phyloP scores from a whole-genome alignment of 495 filamentous ascomycete species.

The Chaetomium fimeti region DNA sequence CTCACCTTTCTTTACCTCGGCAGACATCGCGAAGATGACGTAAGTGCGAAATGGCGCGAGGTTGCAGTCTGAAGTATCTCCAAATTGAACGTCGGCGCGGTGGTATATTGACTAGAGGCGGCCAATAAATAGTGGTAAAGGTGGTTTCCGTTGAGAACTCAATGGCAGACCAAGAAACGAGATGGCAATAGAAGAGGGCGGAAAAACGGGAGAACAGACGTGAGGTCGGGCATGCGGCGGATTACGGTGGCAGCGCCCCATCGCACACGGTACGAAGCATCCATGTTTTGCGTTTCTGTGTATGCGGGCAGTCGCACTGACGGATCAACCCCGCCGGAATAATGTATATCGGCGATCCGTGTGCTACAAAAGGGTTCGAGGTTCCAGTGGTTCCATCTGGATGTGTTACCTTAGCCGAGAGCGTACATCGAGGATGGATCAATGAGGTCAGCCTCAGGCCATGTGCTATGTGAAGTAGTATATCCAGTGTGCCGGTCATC shows the following conservation, averaged over 20 bases:
- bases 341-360: neutral
- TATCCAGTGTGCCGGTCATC: no score
- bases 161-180: neutral
- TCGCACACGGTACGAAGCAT: conserved; percentile 18
- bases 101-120: neutral
- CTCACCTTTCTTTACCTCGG: conserved; percentile 47
- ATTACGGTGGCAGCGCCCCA: conserved; percentile 16
- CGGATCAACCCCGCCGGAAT: conserved; percentile 24
- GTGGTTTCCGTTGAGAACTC: neutral
- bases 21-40: conserved; percentile 47
- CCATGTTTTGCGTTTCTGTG: neutral
- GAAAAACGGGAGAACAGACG: conserved; percentile 2
- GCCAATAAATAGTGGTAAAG: neutral
- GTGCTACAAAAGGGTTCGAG: neutral
- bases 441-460: no score
- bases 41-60: conserved; percentile 31
- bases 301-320: conserved; percentile 27
- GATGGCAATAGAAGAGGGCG: neutral
- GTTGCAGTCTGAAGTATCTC: conserved; percentile 5
- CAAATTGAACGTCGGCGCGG: neutral
- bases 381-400: no score
- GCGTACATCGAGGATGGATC: no score
- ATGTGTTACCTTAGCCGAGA: no score
- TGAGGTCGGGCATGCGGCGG: conserved; percentile 2
- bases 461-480: no score